Conservation (phyloP, 2,329 filamentous ascomycete genomes). For the Leptodontidium sp. region DNA sequence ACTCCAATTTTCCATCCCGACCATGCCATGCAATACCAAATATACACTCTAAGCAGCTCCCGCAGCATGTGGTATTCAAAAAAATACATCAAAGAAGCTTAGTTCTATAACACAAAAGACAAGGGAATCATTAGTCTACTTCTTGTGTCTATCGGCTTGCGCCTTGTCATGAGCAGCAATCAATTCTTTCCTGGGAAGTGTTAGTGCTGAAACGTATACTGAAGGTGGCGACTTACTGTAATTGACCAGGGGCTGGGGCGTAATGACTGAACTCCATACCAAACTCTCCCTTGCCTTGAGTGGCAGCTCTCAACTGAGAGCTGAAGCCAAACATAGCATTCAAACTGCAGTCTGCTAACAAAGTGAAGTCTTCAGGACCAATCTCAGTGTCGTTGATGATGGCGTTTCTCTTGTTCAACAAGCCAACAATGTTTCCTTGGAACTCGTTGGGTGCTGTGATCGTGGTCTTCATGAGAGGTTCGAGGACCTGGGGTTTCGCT, state of each 20-base stretch:
- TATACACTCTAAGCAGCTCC: slow-evolving; percentile 27
- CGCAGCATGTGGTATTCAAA: slow-evolving; percentile 13
- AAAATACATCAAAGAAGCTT: slow-evolving; percentile 20
- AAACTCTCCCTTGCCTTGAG: slow-evolving; percentile 98
- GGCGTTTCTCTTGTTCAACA: slow-evolving; percentile 96
- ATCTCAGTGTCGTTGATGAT: slow-evolving; percentile 96
- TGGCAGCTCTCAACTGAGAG: slow-evolving; percentile 87
- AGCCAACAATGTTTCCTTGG: slow-evolving; percentile 92
- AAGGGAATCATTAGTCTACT: slow-evolving; percentile 35
- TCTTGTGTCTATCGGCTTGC: slow-evolving; percentile 60
- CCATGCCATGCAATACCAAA: slow-evolving; percentile 26
- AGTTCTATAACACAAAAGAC: slow-evolving; percentile 22
- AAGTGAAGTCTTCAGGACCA: slow-evolving; percentile 90
- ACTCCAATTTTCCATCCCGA: slow-evolving; percentile 26
- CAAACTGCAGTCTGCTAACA: slow-evolving; percentile 89
- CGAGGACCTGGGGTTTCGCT: slow-evolving; percentile 83
- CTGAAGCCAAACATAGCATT: slow-evolving; percentile 99
- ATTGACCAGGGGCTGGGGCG: slow-evolving; percentile 81
- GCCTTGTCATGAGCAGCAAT: slow-evolving; percentile 73
- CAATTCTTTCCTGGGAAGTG: slow-evolving; percentile 63
- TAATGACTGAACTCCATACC: slow-evolving; percentile 99
- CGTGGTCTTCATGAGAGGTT: slow-evolving; percentile 98
- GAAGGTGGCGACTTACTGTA: slow-evolving; percentile 73
- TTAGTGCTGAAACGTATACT: neutral
- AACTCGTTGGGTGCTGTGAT: slow-evolving; percentile 97